Evolutionary conservation across 768 basidiomycete genomes (phyloP).

Genomic region (Mycena maculata): DNA sequence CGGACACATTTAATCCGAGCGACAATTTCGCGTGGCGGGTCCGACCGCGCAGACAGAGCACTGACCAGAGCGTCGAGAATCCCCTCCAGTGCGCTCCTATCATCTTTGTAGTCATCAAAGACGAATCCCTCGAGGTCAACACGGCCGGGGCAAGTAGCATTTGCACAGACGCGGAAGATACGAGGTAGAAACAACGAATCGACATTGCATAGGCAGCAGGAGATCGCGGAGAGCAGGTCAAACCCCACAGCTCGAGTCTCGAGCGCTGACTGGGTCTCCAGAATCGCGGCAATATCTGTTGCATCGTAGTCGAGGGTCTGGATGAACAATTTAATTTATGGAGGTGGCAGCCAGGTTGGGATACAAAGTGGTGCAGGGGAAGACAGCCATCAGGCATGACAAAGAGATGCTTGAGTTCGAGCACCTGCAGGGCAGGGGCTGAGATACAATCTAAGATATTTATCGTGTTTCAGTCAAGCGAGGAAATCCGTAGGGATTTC

Average conservation of each 20-base stretch:
- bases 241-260: not conserved
- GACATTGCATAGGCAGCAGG: not conserved
- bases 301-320: too few relatives aligned
- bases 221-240: not conserved
- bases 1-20: not conserved
- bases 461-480: too few relatives aligned
- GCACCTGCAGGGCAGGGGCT: not conserved
- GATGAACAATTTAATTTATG: not conserved
- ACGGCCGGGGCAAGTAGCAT: not conserved
- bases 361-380: not conserved
- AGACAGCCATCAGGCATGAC: not conserved
- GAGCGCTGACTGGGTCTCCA: slow-evolving; percentile 1
- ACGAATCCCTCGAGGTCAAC: too few relatives aligned
- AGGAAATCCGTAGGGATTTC: not conserved
- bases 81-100: not conserved
- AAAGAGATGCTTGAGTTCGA: not conserved
- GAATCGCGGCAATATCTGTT: too few relatives aligned
- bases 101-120: not conserved
- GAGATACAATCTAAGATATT: not conserved
- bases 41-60: not conserved
- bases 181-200: not conserved
- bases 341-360: not conserved
- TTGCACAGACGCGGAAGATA: not conserved
- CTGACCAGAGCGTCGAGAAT: not conserved
- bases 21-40: too few relatives aligned